phyloP scores from a whole-genome alignment of 2,329 filamentous ascomycete species.

The Rhinocladiella mackenziei region DNA sequence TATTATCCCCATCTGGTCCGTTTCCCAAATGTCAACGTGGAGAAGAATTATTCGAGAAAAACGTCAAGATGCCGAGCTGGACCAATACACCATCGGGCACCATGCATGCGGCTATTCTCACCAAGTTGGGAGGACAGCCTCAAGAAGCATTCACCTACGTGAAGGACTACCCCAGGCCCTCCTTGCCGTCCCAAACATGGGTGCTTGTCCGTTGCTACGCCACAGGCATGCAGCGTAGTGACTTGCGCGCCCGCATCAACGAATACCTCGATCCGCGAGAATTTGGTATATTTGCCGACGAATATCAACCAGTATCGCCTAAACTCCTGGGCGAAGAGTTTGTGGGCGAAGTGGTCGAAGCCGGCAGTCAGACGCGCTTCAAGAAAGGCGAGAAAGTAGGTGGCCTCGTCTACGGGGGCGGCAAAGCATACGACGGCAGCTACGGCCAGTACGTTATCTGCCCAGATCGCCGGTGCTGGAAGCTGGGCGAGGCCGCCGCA shows the following conservation, averaged over 20 bases:
- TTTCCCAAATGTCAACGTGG: too few relatives aligned
- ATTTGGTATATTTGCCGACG: constrained; percentile 2
- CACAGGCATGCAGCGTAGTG: constrained; percentile 1
- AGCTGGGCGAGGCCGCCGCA: not conserved
- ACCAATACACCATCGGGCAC: not conserved
- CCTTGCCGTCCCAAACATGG: not conserved
- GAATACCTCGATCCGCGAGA: not conserved
- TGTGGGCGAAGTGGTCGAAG: constrained; percentile 7
- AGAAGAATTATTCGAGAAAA: too few relatives aligned
- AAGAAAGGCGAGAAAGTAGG: constrained; percentile 1
- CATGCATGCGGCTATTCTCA: constrained; percentile 1
- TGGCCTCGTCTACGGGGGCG: constrained; percentile 1
- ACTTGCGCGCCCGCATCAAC: constrained; percentile 2
- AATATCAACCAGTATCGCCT: constrained; percentile 2
- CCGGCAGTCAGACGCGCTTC: not conserved
- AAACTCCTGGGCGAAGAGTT: constrained; percentile 8
- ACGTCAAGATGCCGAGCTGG: constrained; percentile 3
- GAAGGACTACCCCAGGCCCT: not conserved
- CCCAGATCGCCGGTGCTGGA: constrained; percentile 1
- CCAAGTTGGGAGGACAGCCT: not conserved
- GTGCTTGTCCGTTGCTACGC: not conserved
- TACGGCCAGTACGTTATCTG: constrained; percentile 5
- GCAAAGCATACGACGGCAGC: constrained; percentile 6
- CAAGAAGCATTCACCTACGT: constrained; percentile 2
- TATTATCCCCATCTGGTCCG: too few relatives aligned